A percentile compares a stretch with the other conserved stretches of the same genome.
Evolutionary conservation across 2,329 filamentous ascomycete genomes (phyloP).

Genomic region (Cladosporium velox): DNA sequence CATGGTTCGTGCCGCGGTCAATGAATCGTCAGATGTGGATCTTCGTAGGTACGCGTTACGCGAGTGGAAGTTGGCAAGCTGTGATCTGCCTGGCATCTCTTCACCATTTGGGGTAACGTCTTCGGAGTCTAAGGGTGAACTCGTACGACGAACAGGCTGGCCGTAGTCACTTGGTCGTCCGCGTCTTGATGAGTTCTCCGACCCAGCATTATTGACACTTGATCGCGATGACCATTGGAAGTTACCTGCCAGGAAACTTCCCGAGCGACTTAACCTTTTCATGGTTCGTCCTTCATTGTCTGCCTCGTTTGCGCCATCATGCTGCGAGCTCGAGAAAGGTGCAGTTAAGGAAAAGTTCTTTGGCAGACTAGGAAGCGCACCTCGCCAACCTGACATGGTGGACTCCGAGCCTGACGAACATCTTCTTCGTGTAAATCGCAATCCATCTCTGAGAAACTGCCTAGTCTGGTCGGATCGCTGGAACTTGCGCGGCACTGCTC

Average conservation of each 20-base stretch:
- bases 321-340: slow-evolving; percentile 27
- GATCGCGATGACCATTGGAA: slow-evolving; percentile 16
- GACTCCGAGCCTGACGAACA: slow-evolving; percentile 43
- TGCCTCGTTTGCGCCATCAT: slow-evolving; percentile 21
- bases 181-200: not conserved
- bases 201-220: slow-evolving; percentile 1
- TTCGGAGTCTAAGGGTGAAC: slow-evolving; percentile 24
- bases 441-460: slow-evolving; percentile 42
- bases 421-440: slow-evolving; percentile 41
- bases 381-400: slow-evolving; percentile 29
- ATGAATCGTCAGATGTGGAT: slow-evolving; percentile 74
- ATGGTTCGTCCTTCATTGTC: slow-evolving; percentile 19
- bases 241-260: slow-evolving; percentile 13
- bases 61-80: slow-evolving; percentile 26
- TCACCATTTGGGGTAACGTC: slow-evolving; percentile 26
- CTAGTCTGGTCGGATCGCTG: slow-evolving; percentile 40
- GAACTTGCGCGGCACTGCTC: slow-evolving; percentile 41
- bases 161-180: not conserved
- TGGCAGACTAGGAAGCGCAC: slow-evolving; percentile 36
- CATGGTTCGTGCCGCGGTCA: slow-evolving; percentile 70
- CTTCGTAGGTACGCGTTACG: slow-evolving; percentile 51
- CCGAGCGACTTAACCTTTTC: slow-evolving; percentile 20
- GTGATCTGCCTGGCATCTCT: slow-evolving; percentile 26
- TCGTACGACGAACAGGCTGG: slow-evolving; percentile 4
- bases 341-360: slow-evolving; percentile 31